phyloP scores from a whole-genome alignment of 495 filamentous ascomycete genomes.

The Evernia prunastri region DNA sequence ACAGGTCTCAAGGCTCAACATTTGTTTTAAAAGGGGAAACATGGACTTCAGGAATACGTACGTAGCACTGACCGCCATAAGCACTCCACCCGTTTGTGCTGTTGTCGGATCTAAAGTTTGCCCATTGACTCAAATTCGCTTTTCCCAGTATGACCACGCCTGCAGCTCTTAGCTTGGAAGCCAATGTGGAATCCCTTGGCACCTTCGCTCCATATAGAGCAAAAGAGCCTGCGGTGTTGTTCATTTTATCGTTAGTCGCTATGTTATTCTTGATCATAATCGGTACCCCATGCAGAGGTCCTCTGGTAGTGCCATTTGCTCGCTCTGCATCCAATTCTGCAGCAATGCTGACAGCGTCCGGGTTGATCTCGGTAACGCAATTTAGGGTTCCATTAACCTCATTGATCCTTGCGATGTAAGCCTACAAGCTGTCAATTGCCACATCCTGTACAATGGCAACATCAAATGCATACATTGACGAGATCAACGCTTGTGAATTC shows the following conservation, averaged over 20 bases:
- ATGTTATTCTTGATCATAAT: conserved; percentile 66
- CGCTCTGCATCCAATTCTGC: conserved; percentile 46
- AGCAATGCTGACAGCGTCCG: conserved; percentile 49
- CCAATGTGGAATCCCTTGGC: conserved; percentile 41
- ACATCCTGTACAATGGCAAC: background rate
- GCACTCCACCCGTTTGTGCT: conserved; percentile 51
- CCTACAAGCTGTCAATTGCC: conserved; percentile 28
- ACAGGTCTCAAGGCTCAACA: too few species aligned
- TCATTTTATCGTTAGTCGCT: conserved; percentile 57
- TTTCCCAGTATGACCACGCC: conserved; percentile 52
- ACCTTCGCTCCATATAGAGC: conserved; percentile 47
- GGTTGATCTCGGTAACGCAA: conserved; percentile 52
- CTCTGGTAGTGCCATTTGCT: conserved; percentile 33
- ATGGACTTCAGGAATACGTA: too few species aligned
- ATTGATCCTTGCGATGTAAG: conserved; percentile 46
- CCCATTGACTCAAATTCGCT: conserved; percentile 50
- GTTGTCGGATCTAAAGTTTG: conserved; percentile 44
- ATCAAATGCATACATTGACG: conserved; percentile 36
- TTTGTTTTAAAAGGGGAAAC: too few species aligned
- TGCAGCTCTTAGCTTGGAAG: conserved; percentile 42
- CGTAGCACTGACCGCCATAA: conserved; percentile 39
- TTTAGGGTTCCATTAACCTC: conserved; percentile 48
- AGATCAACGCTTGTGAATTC: conserved; percentile 54
- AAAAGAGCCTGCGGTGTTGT: conserved; percentile 56
- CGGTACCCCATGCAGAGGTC: conserved; percentile 56